A percentile compares a stretch with the other conserved stretches of the same genome.
Conservation (phyloP, 75 land plant genomes). For the Cunninghamia lanceolata region DNA sequence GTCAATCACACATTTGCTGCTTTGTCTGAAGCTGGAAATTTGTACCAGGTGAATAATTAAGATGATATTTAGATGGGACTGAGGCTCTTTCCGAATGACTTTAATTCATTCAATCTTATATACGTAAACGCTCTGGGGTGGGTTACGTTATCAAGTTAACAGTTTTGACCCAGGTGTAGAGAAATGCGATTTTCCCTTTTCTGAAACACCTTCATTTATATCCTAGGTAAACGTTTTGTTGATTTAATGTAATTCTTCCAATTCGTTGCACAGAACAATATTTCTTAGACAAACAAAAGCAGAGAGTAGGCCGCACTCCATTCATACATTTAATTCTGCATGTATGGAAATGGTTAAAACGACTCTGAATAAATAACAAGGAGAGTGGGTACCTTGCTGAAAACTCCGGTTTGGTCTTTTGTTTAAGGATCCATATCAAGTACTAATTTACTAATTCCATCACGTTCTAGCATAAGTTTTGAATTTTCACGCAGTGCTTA, state of each 20-base stretch:
- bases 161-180: background rate
- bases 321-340: background rate
- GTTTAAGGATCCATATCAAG: background rate
- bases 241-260: background rate
- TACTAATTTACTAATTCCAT: background rate
- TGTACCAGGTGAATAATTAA: constrained; percentile 54
- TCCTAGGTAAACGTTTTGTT: background rate
- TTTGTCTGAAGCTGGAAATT: constrained; percentile 49
- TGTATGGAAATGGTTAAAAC: background rate
- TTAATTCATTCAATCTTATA: background rate
- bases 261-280: background rate
- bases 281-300: background rate
- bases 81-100: background rate
- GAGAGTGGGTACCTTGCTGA: background rate
- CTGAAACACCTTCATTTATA: background rate
- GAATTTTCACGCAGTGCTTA: background rate
- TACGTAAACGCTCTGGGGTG: background rate
- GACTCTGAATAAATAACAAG: background rate
- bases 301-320: background rate
- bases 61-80: background rate
- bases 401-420: background rate
- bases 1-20: constrained; percentile 69
- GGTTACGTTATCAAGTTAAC: background rate
- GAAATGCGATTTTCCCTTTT: background rate
- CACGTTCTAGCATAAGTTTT: background rate